Percentiles rank a stretch among this genome's conserved stretches.
Conservation (phyloP, 2,329 filamentous ascomycete genomes). For the Exserohilum rostratum region DNA sequence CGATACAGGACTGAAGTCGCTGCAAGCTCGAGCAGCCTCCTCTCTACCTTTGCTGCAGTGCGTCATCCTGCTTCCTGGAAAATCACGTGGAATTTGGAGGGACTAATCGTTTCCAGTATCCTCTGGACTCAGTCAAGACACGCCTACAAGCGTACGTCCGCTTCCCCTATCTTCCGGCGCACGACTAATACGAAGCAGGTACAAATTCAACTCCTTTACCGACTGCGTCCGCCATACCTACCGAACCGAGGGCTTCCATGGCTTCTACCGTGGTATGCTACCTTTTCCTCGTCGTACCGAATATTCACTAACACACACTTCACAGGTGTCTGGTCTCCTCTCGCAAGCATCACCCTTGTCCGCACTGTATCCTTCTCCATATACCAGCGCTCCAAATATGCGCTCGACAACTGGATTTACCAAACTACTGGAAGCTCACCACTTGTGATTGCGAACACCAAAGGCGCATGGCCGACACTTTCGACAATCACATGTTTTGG, state of each 20-base stretch:
- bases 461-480: slow-evolving; percentile 72
- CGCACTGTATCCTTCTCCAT: slow-evolving; percentile 80
- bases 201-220: slow-evolving; percentile 75
- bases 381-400: slow-evolving; percentile 78
- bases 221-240: slow-evolving; percentile 80
- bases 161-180: background rate
- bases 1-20: slow-evolving; percentile 81
- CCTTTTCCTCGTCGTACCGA: background rate
- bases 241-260: slow-evolving; percentile 57
- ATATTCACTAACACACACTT: slow-evolving; percentile 19
- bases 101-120: slow-evolving; percentile 61
- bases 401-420: slow-evolving; percentile 73
- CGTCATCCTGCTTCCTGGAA: slow-evolving; percentile 19
- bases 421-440: slow-evolving; percentile 70
- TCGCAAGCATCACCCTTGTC: slow-evolving; percentile 77
- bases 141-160: slow-evolving; percentile 74
- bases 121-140: slow-evolving; percentile 87
- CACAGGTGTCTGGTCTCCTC: slow-evolving; percentile 75
- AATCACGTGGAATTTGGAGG: background rate
- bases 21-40: slow-evolving; percentile 75
- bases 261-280: slow-evolving; percentile 60
- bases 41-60: slow-evolving; percentile 77
- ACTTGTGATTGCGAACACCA: slow-evolving; percentile 72
- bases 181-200: slow-evolving; percentile 49
- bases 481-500: slow-evolving; percentile 79